Evolutionary conservation across 805 yeast species (phyloP).

Genomic region (Starmerella lactis-condensi): DNA sequence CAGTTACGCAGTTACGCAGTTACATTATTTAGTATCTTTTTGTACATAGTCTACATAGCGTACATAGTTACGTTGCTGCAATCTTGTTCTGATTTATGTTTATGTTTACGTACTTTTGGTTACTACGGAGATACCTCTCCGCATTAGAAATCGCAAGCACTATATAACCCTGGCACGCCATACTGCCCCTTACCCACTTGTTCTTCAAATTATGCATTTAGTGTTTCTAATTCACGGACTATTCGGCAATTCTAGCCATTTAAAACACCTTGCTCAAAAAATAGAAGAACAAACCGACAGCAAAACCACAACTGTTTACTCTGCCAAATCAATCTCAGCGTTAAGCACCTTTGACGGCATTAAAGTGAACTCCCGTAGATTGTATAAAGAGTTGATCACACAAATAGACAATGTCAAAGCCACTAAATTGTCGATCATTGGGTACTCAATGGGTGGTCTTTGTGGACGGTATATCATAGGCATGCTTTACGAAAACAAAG

Average conservation of each 20-base stretch:
- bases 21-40: not conserved
- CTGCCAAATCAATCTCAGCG: constrained; percentile 44
- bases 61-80: not conserved
- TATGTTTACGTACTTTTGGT: not conserved
- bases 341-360: constrained; percentile 74
- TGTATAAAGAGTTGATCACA: constrained; percentile 41
- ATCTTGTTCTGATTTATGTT: no score
- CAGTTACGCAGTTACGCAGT: not conserved
- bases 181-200: not conserved
- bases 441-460: constrained; percentile 84
- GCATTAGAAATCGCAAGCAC: not conserved
- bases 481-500: constrained; percentile 31
- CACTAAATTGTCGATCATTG: constrained; percentile 50
- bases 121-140: not conserved
- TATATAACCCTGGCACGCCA: not conserved
- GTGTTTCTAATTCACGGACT: constrained; percentile 21
- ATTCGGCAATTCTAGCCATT: constrained; percentile 49
- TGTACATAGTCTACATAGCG: not conserved
- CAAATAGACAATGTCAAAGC: constrained; percentile 28
- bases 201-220: constrained; percentile 11
- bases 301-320: constrained; percentile 19
- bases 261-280: constrained; percentile 30
- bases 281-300: constrained; percentile 27
- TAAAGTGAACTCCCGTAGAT: constrained; percentile 40
- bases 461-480: constrained; percentile 66